Percentiles rank a stretch among this genome's conserved stretches.
Evolutionary conservation across 2,329 filamentous ascomycete species (phyloP).

Genomic region (Aspergillus hiratsukae): DNA sequence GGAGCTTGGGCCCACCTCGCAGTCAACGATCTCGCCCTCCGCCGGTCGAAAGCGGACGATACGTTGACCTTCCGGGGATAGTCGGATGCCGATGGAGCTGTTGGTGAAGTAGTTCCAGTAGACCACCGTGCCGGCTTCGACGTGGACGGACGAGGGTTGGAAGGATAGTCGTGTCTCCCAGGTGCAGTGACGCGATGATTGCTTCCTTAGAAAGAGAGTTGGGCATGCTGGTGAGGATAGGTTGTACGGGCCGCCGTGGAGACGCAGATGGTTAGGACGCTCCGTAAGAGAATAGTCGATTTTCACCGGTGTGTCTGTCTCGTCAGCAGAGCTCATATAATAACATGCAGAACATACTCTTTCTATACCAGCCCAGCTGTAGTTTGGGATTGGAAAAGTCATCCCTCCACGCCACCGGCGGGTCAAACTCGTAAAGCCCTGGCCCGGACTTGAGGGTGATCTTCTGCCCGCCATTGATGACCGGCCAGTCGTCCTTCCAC

Average conservation of each 20-base stretch:
- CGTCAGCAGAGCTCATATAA: background rate
- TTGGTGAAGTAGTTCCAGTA: constrained; percentile 53
- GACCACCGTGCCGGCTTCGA: constrained; percentile 51
- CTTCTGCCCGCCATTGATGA: constrained; percentile 47
- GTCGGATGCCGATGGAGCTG: constrained; percentile 39
- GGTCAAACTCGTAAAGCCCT: constrained; percentile 16
- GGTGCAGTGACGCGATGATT: constrained; percentile 41
- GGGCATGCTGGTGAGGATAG: constrained; percentile 49
- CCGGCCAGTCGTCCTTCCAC: constrained; percentile 51
- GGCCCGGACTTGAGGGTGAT: constrained; percentile 32
- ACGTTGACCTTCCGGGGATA: constrained; percentile 13
- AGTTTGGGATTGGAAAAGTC: constrained; percentile 26
- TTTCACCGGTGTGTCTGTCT: constrained; percentile 46
- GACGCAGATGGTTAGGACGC: constrained; percentile 41
- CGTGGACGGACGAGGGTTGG: constrained; percentile 36
- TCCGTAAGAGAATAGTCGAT: constrained; percentile 46
- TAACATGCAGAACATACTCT: constrained; percentile 28
- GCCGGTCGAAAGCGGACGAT: constrained; percentile 25
- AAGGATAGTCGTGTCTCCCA: constrained; percentile 48
- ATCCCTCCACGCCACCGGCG: constrained; percentile 28
- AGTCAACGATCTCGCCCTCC: constrained; percentile 14
- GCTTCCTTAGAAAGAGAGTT: constrained; percentile 53
- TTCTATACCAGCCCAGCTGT: constrained; percentile 35
- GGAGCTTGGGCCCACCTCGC: constrained; percentile 4
- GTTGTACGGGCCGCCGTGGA: constrained; percentile 51